A percentile compares a stretch with the other conserved stretches of the same genome.
phyloP scores from a whole-genome alignment of 2,329 filamentous ascomycete genomes.

The Colletotrichum phormii region DNA sequence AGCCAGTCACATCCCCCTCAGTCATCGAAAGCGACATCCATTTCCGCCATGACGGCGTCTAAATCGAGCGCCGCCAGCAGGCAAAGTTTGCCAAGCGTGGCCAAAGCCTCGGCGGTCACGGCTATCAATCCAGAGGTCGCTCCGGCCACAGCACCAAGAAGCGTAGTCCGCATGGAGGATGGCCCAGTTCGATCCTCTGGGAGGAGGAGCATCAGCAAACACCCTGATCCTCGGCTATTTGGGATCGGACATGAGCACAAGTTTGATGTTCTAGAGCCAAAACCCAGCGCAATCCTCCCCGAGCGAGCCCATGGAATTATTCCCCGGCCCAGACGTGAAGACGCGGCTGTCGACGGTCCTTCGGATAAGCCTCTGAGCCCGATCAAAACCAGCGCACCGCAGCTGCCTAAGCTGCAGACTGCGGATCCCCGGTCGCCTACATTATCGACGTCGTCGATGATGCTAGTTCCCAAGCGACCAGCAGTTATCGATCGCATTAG shows the following conservation, averaged over 20 bases:
- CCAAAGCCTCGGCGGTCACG: constrained; percentile 54
- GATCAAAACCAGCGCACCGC: constrained; percentile 48
- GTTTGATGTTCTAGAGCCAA: constrained; percentile 53
- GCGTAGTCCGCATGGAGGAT: constrained; percentile 56
- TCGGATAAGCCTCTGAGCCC: constrained; percentile 58
- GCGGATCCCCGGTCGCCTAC: constrained; percentile 45
- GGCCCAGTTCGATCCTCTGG: constrained; percentile 49
- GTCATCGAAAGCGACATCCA: constrained; percentile 61
- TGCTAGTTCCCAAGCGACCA: constrained; percentile 57
- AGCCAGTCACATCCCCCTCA: constrained; percentile 53
- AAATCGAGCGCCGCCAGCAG: constrained; percentile 55
- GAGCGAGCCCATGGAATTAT: constrained; percentile 40
- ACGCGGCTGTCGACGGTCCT: constrained; percentile 58
- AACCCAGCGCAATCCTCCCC: constrained; percentile 46
- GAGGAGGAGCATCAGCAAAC: constrained; percentile 56
- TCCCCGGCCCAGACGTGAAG: constrained; percentile 52
- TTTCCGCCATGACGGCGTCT: constrained; percentile 57
- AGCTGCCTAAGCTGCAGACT: constrained; percentile 50
- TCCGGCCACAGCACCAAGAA: constrained; percentile 60
- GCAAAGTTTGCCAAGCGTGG: constrained; percentile 55
- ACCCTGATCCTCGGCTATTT: constrained; percentile 52
- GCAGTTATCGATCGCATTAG: constrained; percentile 68
- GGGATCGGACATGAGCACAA: constrained; percentile 49
- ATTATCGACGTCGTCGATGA: constrained; percentile 49
- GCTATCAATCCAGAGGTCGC: constrained; percentile 59